Base-by-base conservation (phyloP, 805 yeast genomes). In the Phaffomyces antillensis region DNA sequence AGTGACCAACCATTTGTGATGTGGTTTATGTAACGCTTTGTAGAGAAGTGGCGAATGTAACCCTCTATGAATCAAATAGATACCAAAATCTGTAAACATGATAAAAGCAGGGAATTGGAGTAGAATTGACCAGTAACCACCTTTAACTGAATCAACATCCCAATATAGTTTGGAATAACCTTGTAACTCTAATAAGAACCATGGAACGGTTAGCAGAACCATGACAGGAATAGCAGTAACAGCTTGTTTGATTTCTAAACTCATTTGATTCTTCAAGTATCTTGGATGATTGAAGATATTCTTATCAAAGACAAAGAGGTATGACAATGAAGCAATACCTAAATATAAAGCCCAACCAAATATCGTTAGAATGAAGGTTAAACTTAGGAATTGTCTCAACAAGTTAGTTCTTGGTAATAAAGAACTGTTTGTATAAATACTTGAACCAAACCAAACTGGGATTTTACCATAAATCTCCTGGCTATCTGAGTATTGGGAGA, bases 1-100 rank as follows among this genome's bases (percentile, higher is more conserved):
- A 50, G 98, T 91, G 36, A 93, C 96, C 55, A 93, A 80, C 99
- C 99, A 93, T 70, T 93, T 93, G 76, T 93, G 99, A 67, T 93
- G 99, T 12, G 97, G 97, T 70, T 93, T 93, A 72, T 93, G 99
- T 50, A 93, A 70, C 24, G 59, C 64, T 71, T 84, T 90, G 77
- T 93, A 93, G 36, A 93, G 83, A 16, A 73, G 55, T 20, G 96
- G 97, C 87, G 93, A 88, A 65, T 93, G 99, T 59, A 93, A 75
- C 77, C 86, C 77, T 62, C 98, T 81, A 70, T 93, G 99, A 55
- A 89, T 83, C 60, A 85, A 73, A 64, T 93, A 93, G 59, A 93
- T 89, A 45, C 91, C 85, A 63, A 88, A 83, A 67, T 93, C 99
- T 2, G 99, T 93, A 65, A 93, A 93, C 73, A 93, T 75, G 52